These are phyloP conservation scores for Chlamydomonas reinhardtii DNA, from an alignment of 163 green algal species.

Conservation along the genomic window DNA sequence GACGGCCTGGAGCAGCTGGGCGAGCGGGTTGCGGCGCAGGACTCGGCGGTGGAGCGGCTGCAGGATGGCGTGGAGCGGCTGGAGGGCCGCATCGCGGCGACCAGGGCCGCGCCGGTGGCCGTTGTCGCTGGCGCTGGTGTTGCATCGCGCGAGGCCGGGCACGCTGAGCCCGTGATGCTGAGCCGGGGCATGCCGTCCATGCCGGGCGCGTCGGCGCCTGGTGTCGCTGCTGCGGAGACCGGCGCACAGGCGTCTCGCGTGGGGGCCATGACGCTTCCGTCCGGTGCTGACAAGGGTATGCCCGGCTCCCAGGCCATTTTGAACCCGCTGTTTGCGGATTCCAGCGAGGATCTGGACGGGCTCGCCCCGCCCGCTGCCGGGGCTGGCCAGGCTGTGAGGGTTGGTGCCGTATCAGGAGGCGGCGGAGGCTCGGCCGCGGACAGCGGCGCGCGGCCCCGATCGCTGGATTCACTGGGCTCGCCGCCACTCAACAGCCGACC, in stretches of 20 bases:
- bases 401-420: too few relatives aligned
- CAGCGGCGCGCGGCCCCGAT: background rate
- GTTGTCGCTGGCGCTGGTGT: background rate
- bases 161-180: too few relatives aligned
- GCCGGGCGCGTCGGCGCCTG: background rate
- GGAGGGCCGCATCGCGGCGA: background rate
- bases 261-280: too few relatives aligned
- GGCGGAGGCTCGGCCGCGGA: too few relatives aligned
- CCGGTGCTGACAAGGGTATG: background rate
- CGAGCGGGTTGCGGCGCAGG: background rate
- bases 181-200: too few relatives aligned
- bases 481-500: background rate
- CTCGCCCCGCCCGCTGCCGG: background rate
- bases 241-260: too few relatives aligned
- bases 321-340: conserved; percentile 32
- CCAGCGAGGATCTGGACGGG: conserved; percentile 9
- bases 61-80: conserved; percentile 5
- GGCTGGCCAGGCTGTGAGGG: background rate
- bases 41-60: background rate
- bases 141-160: background rate
- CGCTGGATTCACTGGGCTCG: background rate
- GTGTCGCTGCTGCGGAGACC: too few relatives aligned
- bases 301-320: conserved; percentile 27
- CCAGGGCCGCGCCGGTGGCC: background rate
- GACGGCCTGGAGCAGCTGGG: background rate